Conservation (phyloP, 331 rosid genomes). For the Quercus phellos region DNA sequence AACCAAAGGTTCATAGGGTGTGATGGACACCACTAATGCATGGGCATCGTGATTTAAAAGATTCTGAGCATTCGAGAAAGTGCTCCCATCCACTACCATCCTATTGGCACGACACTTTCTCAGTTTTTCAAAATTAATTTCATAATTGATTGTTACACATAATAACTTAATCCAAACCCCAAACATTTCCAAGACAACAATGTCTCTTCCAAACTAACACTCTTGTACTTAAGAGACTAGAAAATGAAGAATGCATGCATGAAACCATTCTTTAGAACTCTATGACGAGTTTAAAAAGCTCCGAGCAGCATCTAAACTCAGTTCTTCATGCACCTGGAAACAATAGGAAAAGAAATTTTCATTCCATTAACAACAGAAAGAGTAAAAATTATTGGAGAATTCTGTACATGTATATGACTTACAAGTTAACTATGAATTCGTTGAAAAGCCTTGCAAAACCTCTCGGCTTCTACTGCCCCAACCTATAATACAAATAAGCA, state of each 20-base stretch:
- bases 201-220: conserved; percentile 10
- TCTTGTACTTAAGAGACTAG: background rate
- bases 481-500: conserved; percentile 45
- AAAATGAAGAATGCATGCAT: conserved; percentile 1
- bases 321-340: conserved; percentile 68
- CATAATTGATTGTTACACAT: background rate
- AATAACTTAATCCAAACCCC: background rate
- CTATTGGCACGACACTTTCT: background rate
- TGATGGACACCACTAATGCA: too few species aligned
- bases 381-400: background rate
- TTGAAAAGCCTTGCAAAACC: conserved; percentile 73
- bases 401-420: conserved; percentile 12
- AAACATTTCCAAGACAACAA: background rate
- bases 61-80: too few species aligned
- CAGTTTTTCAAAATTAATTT: background rate
- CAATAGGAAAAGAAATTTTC: background rate
- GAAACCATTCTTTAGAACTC: conserved; percentile 12
- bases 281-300: conserved; percentile 43
- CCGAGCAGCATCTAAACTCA: conserved; percentile 63
- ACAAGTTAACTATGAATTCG: conserved; percentile 68
- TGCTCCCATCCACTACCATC: too few species aligned
- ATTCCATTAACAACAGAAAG: background rate
- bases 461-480: conserved; percentile 67
- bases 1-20: too few species aligned
- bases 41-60: too few species aligned